These are phyloP conservation scores for Myriangium duriaei DNA, from an alignment of 2,329 filamentous ascomycete species.

Conservation along the genomic window DNA sequence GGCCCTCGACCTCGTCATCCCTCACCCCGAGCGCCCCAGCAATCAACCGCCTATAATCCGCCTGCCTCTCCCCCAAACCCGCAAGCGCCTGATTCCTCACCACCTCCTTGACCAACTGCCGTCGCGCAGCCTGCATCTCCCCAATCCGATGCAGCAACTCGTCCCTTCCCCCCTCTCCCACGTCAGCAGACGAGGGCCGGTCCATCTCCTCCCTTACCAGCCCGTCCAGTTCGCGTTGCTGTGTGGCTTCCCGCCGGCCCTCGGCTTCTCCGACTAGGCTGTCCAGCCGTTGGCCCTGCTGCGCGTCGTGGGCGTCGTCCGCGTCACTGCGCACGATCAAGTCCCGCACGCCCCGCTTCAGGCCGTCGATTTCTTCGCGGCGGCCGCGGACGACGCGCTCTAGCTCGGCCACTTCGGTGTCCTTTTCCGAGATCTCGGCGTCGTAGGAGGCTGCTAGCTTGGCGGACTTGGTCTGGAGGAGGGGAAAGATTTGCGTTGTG, in stretches of 20 bases:
- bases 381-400: slow-evolving; percentile 43
- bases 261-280: slow-evolving; percentile 21
- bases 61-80: slow-evolving; percentile 60
- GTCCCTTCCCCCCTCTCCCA: slow-evolving; percentile 35
- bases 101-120: slow-evolving; percentile 52
- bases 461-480: slow-evolving; percentile 36
- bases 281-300: slow-evolving; percentile 20
- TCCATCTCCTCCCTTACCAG: slow-evolving; percentile 20
- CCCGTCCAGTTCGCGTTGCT: slow-evolving; percentile 25
- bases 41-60: slow-evolving; percentile 58
- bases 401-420: slow-evolving; percentile 37
- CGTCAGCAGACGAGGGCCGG: slow-evolving; percentile 12
- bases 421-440: slow-evolving; percentile 61
- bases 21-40: slow-evolving; percentile 54
- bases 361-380: slow-evolving; percentile 50
- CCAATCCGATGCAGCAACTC: slow-evolving; percentile 46
- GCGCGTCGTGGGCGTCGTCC: slow-evolving; percentile 25
- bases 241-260: slow-evolving; percentile 10
- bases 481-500: slow-evolving; percentile 48
- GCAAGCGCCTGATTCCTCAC: slow-evolving; percentile 55
- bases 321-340: slow-evolving; percentile 39
- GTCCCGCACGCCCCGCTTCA: slow-evolving; percentile 43
- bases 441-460: slow-evolving; percentile 47
- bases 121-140: slow-evolving; percentile 46
- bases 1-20: slow-evolving; percentile 57